Conservation (phyloP, 208 protist species). For the Trypanosoma rangeli region DNA sequence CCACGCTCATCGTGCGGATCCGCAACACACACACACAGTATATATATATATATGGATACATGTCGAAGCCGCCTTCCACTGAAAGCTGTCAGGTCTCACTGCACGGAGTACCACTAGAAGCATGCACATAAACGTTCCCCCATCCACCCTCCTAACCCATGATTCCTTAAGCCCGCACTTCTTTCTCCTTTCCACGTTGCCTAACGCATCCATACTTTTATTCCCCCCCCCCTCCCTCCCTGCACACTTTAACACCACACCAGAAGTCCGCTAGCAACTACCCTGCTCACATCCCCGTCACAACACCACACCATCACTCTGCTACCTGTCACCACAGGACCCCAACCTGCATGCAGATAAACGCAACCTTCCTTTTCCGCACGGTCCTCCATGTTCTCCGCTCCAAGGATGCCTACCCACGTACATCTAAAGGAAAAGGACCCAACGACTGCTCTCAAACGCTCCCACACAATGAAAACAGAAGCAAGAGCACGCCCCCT, state of each 20-base stretch:
- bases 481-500: not conserved
- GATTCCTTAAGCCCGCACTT: not conserved
- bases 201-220: not conserved
- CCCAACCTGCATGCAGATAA: not conserved
- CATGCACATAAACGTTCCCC: not conserved
- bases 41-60: not conserved
- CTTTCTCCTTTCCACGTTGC: not conserved
- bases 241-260: not conserved
- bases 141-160: not conserved
- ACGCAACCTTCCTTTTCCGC: not conserved
- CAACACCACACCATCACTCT: not conserved
- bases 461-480: not conserved
- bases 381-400: not conserved
- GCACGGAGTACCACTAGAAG: not conserved
- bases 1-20: not conserved
- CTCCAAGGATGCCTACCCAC: not conserved
- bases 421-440: not conserved
- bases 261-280: not conserved
- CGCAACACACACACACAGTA: not conserved
- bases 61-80: not conserved
- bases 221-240: not conserved
- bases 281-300: not conserved
- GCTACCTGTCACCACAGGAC: not conserved
- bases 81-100: not conserved
- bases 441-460: not conserved